A percentile compares a stretch with the other conserved stretches of the same genome.
phyloP scores from a whole-genome alignment of 257 asterid species.

The Solanum virginianum region DNA sequence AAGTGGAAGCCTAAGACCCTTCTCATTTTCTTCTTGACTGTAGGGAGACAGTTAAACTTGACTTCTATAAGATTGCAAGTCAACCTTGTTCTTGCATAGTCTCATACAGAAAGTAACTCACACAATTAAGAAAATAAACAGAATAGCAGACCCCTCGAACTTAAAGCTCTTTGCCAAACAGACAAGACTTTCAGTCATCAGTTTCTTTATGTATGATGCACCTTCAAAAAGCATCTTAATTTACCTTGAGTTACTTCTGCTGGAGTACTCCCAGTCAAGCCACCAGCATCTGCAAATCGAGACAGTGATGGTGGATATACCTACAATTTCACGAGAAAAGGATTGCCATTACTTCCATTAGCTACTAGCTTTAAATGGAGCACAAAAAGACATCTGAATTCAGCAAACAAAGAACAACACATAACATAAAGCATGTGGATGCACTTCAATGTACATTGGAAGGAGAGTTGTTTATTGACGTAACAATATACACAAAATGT shows the following conservation, averaged over 20 bases:
- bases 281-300: conserved; percentile 79
- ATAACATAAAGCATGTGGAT: not conserved
- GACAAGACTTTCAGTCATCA: not conserved
- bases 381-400: not conserved
- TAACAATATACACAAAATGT: not conserved
- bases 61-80: not conserved
- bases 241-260: conserved; percentile 87
- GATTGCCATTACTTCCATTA: not conserved
- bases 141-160: not conserved
- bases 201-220: not conserved
- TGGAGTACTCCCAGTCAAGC: conserved; percentile 67
- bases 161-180: not conserved
- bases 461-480: not conserved
- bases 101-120: not conserved
- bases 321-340: conserved; percentile 19
- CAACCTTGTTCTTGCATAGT: not conserved
- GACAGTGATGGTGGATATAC: conserved; percentile 75
- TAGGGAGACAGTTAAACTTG: not conserved
- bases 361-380: not conserved
- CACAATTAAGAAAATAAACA: not conserved
- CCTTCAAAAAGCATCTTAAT: conserved; percentile 4
- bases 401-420: not conserved
- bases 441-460: not conserved
- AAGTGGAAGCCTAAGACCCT: not conserved
- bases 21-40: not conserved